Evolutionary conservation across 2,329 filamentous ascomycete genomes (phyloP), one percentile per base, ranked within the genome.

Genomic region (Leptographium galeiforme): DNA sequence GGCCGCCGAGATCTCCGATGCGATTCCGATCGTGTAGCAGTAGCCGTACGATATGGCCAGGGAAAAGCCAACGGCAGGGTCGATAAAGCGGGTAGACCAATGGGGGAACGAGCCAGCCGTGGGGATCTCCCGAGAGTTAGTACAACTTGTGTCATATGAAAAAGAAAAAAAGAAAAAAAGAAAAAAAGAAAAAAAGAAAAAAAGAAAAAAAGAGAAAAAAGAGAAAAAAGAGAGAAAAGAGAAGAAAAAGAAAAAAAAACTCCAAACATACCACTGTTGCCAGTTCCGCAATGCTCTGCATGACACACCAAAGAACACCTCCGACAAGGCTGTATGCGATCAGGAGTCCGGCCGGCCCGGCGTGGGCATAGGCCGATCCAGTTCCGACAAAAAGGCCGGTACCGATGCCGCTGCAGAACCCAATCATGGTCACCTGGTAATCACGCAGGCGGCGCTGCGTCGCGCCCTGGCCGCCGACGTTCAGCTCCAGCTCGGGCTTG

Each of bases 1-100:
- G 46, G 85, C 77, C 16, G 85, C 69, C 4, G 78, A 64, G 55
- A 84, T 76, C 61, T 82, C 55, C 30, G 50, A 47, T 5, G 52
- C 52, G 25, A 51, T 52, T 2, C 67, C 70, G 52, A 75, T 72
- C 19, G 70, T 70, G 38, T 72, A 70, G 53, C 72, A 68, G 55
- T 72, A 73, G 69, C 70, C 75, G 57, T 74, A 75, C 36, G 73
- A 73, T 71, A 71, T 75, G 6, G 72, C 69, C 12, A 76, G 59
- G 1, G 72, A 70, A 52, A 73, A 75, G 34, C 68, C 71, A 12
- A 72, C 63, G 6, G 70, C 67, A 47, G 69, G 68, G 53, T 73
- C 70, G 46, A 73, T 70, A 52, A 67, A 73, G 7, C 71, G 67
- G n/a, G 68, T 63, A 5, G 72, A 71, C 41, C 74, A 75, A 12